Conservation (phyloP, 2,329 filamentous ascomycete genomes). For the Trichoderma afroharzianum region DNA sequence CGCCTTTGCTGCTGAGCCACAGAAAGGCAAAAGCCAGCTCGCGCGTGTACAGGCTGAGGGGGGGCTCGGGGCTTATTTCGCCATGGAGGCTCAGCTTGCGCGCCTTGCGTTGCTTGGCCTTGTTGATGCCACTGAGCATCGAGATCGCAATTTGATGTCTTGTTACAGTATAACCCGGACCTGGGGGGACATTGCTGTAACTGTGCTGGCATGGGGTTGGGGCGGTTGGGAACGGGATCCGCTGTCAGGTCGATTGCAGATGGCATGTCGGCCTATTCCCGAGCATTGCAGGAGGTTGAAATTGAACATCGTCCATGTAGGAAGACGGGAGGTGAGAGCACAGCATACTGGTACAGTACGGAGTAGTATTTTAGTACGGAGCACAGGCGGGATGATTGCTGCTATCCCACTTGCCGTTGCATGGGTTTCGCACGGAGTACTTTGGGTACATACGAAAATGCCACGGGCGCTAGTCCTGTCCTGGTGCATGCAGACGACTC, state of each 20-base stretch:
- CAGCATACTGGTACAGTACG: neutral
- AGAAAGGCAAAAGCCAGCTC: neutral
- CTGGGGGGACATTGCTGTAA: neutral
- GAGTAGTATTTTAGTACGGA: neutral
- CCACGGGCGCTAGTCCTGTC: constrained; percentile 6
- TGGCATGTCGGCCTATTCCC: neutral
- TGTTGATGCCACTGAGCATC: neutral
- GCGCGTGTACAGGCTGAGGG: neutral
- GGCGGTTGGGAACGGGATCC: neutral
- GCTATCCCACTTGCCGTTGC: neutral
- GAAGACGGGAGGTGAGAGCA: neutral
- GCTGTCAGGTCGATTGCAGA: neutral
- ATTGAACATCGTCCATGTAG: neutral
- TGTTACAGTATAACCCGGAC: neutral
- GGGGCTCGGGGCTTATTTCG: neutral
- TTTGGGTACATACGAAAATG: neutral
- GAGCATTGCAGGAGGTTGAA: neutral
- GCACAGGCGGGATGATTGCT: neutral
- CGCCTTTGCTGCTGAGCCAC: neutral
- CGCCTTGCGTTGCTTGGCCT: neutral
- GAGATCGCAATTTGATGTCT: neutral
- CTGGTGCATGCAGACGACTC: neutral
- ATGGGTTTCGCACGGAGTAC: neutral
- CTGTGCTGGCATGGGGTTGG: neutral
- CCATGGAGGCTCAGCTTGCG: neutral